These are phyloP conservation scores for Trichoderma arundinaceum DNA, from an alignment of 2,329 filamentous ascomycete species.

Conservation along the genomic window DNA sequence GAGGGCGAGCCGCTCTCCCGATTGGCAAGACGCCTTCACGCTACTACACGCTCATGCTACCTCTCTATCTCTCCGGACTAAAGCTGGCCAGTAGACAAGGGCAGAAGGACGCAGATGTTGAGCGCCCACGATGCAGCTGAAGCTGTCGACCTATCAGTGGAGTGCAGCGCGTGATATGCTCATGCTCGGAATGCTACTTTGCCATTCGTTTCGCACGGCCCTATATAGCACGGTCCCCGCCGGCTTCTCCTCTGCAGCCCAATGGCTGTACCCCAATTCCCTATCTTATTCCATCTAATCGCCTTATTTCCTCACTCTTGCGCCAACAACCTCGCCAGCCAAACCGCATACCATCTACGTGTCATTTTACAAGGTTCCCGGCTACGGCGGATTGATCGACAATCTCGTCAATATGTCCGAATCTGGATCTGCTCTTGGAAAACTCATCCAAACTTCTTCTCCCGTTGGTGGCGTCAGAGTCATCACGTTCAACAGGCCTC, in stretches of 20 bases:
- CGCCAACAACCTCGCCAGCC: conserved; percentile 5
- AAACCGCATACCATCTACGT: neutral
- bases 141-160: conserved; percentile 26
- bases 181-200: conserved; percentile 25
- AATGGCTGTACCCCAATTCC: conserved; percentile 15
- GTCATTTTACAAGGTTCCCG: conserved; percentile 13
- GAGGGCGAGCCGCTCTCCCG: neutral
- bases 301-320: conserved; percentile 17
- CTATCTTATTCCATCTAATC: conserved; percentile 20
- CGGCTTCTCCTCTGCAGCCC: conserved; percentile 15
- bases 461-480: conserved; percentile 49
- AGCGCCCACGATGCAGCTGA: neutral
- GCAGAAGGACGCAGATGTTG: neutral
- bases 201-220: conserved; percentile 16
- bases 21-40: neutral
- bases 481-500: conserved; percentile 59
- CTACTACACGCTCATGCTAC: conserved; percentile 6
- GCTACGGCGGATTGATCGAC: conserved; percentile 10
- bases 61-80: conserved; percentile 16
- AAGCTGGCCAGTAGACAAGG: neutral
- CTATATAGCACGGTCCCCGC: conserved; percentile 28
- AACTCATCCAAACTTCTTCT: conserved; percentile 35
- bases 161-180: conserved; percentile 19
- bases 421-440: conserved; percentile 28
- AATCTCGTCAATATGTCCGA: conserved; percentile 32